Evolutionary conservation across 768 basidiomycete species (phyloP).

Genomic region (Lentinula detonsa): DNA sequence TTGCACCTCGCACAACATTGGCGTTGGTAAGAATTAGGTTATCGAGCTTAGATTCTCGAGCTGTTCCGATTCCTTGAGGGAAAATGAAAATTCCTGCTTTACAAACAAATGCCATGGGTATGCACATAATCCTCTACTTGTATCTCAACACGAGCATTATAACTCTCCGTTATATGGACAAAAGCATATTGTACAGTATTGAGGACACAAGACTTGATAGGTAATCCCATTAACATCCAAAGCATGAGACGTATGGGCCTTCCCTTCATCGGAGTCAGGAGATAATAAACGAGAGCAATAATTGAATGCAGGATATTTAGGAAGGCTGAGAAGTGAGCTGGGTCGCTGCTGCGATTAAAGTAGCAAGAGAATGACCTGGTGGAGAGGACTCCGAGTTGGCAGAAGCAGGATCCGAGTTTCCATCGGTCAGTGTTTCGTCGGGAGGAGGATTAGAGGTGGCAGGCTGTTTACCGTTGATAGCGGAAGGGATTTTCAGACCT

Average conservation of each 20-base stretch:
- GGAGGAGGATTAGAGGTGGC: neutral
- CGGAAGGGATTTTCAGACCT: neutral
- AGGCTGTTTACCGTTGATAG: neutral
- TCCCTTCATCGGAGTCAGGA: too few species aligned
- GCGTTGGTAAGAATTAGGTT: too few species aligned
- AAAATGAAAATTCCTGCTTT: too few species aligned
- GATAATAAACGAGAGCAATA: neutral
- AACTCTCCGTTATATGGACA: neutral
- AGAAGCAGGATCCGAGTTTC: neutral
- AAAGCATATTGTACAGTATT: neutral
- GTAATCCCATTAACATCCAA: neutral
- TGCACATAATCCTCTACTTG: neutral
- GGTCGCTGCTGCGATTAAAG: conserved; percentile 4
- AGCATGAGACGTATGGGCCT: neutral
- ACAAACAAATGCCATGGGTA: neutral
- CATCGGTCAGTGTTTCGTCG: neutral
- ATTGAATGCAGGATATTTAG: neutral
- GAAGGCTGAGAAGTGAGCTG: neutral
- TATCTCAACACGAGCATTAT: neutral
- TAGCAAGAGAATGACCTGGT: neutral
- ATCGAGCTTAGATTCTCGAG: neutral
- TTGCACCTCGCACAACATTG: too few species aligned
- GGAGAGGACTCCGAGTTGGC: neutral
- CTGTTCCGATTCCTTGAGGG: neutral
- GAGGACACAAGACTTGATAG: neutral